Percentiles rank a stretch among this genome's conserved stretches.
Conservation (phyloP, 192 early-diverging fungal genomes). For the Phlyctochytrium planicorne region DNA sequence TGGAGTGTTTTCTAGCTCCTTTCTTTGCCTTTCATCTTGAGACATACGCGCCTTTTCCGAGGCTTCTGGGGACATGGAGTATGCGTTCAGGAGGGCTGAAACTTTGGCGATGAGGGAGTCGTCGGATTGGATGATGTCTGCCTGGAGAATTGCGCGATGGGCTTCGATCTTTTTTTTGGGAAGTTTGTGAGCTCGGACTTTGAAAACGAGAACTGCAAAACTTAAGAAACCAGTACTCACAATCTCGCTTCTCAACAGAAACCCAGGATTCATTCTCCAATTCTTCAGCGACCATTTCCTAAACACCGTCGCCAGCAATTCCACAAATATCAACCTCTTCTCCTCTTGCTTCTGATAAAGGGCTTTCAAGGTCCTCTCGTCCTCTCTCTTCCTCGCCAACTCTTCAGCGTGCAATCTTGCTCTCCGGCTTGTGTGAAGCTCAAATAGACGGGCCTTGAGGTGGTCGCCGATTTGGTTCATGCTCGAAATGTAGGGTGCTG, state of each 20-base stretch:
- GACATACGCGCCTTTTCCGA: slow-evolving; percentile 12
- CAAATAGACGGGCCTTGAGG: slow-evolving; percentile 44
- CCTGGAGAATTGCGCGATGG: slow-evolving; percentile 11
- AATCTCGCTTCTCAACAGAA: slow-evolving; percentile 37
- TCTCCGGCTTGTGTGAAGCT: slow-evolving; percentile 38
- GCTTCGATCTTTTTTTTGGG: slow-evolving; percentile 19
- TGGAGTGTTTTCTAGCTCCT: background rate
- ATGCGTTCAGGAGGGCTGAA: slow-evolving; percentile 14
- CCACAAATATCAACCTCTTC: slow-evolving; percentile 27
- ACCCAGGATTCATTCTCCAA: slow-evolving; percentile 38
- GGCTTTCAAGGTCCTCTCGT: slow-evolving; percentile 32
- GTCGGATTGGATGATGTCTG: slow-evolving; percentile 20
- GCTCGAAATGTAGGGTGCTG: slow-evolving; percentile 39
- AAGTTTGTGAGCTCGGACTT: too few species aligned
- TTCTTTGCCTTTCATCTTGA: background rate
- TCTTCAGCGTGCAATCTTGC: slow-evolving; percentile 41
- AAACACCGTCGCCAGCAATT: slow-evolving; percentile 45
- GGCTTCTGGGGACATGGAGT: slow-evolving; percentile 28
- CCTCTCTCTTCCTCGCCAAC: slow-evolving; percentile 38
- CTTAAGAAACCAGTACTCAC: slow-evolving; percentile 25
- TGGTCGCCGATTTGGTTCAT: slow-evolving; percentile 29
- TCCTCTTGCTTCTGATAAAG: slow-evolving; percentile 37
- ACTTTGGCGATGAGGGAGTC: slow-evolving; percentile 28
- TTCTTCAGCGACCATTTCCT: slow-evolving; percentile 39
- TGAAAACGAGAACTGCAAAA: background rate